Conservation (phyloP, 1,284 basidiomycete species). For the Microbotryum silenes-acaulis region DNA sequence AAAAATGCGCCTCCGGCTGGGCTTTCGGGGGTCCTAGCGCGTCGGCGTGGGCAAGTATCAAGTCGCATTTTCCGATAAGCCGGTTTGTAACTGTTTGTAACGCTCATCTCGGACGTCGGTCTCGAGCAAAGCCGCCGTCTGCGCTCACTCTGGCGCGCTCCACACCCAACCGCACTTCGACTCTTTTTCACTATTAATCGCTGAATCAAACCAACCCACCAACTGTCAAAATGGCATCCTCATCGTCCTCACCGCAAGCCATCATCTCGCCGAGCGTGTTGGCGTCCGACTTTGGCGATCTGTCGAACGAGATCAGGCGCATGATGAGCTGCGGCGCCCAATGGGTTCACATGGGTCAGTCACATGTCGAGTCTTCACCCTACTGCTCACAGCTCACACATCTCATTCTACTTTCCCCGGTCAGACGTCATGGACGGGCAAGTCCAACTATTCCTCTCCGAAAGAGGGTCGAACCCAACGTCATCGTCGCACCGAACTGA, state of each 20-base stretch:
- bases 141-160: neutral
- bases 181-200: too few species aligned
- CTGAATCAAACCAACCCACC: too few species aligned
- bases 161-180: neutral
- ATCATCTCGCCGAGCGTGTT: slow-evolving; percentile 38
- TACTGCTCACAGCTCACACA: neutral
- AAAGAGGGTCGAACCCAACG: neutral
- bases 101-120: too few species aligned
- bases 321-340: slow-evolving; percentile 88
- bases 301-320: slow-evolving; percentile 80
- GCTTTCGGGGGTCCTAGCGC: too few species aligned
- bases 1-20: too few species aligned
- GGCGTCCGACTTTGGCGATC: slow-evolving; percentile 79
- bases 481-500: neutral
- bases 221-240: neutral
- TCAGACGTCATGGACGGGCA: slow-evolving; percentile 95
- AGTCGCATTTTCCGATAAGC: too few species aligned
- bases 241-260: slow-evolving; percentile 1
- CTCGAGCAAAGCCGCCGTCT: too few species aligned
- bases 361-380: neutral
- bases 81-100: too few species aligned
- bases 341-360: slow-evolving; percentile 91
- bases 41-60: too few species aligned
- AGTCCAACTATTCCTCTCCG: slow-evolving; percentile 22
- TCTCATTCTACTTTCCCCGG: neutral